Conservation (phyloP, 495 filamentous ascomycete genomes). For the Podospora sp. region DNA sequence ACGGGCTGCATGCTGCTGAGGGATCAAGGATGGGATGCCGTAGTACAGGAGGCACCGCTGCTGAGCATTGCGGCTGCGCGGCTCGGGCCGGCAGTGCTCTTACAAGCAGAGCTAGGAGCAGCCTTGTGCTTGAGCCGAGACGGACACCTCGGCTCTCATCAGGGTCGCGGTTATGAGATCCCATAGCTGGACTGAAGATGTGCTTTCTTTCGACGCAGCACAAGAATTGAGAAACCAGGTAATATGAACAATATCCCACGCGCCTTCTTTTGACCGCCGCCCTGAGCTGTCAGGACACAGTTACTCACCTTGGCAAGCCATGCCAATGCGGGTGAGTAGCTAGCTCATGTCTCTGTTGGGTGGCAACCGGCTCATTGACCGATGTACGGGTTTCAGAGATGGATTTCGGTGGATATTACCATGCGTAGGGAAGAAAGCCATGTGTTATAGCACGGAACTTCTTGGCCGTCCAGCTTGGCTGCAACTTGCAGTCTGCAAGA, state of each 20-base stretch:
- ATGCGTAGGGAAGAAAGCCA: not conserved
- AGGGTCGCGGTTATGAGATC: not conserved
- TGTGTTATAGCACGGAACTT: not conserved
- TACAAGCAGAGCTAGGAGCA: not conserved
- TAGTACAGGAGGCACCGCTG: slow-evolving; percentile 1
- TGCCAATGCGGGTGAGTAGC: not conserved
- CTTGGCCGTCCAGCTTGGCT: not conserved
- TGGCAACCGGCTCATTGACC: not conserved
- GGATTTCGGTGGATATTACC: not conserved
- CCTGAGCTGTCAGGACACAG: not conserved
- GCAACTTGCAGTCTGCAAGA: not conserved
- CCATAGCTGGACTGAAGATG: too few species aligned
- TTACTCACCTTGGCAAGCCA: not conserved
- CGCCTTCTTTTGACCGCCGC: too few species aligned
- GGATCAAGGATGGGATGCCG: not conserved
- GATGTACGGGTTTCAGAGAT: not conserved
- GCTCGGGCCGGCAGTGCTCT: not conserved
- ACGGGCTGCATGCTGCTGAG: not conserved
- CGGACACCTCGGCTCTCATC: not conserved
- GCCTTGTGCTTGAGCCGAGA: not conserved
- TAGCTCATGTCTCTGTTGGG: not conserved
- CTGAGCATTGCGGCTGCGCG: not conserved
- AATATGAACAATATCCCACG: too few species aligned
- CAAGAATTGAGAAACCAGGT: too few species aligned
- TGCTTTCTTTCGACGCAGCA: too few species aligned